These are phyloP conservation scores for Pyrenochaeta sp. DNA, from an alignment of 2,329 filamentous ascomycete genomes.

Conservation along the genomic window DNA sequence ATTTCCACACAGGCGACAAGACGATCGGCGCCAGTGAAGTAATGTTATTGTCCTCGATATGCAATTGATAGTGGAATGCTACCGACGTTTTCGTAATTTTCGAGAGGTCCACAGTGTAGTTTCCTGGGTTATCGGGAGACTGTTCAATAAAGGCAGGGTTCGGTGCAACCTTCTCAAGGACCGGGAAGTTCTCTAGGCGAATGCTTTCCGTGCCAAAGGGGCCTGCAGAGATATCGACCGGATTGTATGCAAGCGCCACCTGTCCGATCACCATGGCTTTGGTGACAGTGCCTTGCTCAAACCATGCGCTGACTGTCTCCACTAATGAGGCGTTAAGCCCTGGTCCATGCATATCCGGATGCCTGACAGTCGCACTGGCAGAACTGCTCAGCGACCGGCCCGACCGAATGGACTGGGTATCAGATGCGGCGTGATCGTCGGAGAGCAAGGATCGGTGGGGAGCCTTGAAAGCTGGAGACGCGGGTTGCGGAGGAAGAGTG, in stretches of 20 bases:
- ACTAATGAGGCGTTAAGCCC: constrained; percentile 90
- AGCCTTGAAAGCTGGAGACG: constrained; percentile 48
- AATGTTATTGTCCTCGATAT: constrained; percentile 66
- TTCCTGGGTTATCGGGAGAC: constrained; percentile 72
- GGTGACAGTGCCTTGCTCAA: constrained; percentile 76
- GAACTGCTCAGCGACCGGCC: constrained; percentile 78
- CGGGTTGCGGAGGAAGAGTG: constrained; percentile 40
- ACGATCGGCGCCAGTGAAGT: constrained; percentile 74
- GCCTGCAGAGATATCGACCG: constrained; percentile 55
- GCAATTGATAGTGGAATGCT: constrained; percentile 92
- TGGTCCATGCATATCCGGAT: constrained; percentile 80
- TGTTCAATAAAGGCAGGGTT: constrained; percentile 91
- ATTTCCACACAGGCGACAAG: constrained; percentile 80
- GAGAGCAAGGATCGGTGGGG: constrained; percentile 46
- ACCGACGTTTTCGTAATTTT: constrained; percentile 76
- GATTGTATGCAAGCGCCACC: constrained; percentile 85
- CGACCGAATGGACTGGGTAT: constrained; percentile 91
- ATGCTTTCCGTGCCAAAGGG: constrained; percentile 68
- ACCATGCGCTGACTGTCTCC: constrained; percentile 87
- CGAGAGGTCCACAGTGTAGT: constrained; percentile 79
- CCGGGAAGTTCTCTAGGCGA: constrained; percentile 84
- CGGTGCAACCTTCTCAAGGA: constrained; percentile 90
- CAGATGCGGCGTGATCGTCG: constrained; percentile 71
- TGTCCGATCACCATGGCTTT: constrained; percentile 83
- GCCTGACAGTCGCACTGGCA: constrained; percentile 69